Evolutionary conservation across 139 green algal species (phyloP).

Genomic region (Ettlia oleoabundans): DNA sequence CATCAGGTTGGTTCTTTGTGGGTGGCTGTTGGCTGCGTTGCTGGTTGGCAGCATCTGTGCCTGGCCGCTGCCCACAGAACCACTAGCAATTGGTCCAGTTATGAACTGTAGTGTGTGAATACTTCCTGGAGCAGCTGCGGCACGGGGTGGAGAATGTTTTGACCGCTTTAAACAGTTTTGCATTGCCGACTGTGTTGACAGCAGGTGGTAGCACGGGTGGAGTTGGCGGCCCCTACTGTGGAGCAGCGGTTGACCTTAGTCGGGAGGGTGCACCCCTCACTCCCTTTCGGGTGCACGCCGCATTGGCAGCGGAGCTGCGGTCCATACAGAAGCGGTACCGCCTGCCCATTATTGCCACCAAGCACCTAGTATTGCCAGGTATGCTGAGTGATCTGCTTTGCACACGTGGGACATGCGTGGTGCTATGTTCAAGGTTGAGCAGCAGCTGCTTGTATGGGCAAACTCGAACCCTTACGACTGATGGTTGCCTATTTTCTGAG

Average conservation of each 20-base stretch:
- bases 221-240: neutral
- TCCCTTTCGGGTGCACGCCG: conserved; percentile 22
- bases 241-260: neutral
- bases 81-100: no score
- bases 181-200: no score
- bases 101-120: no score
- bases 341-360: conserved; percentile 25
- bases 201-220: no score
- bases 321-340: conserved; percentile 5
- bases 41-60: no score
- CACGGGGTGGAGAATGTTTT: neutral
- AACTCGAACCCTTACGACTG: no score
- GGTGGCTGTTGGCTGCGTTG: neutral
- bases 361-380: conserved; percentile 31
- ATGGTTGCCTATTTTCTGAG: no score
- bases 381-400: neutral
- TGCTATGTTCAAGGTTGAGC: no score
- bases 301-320: conserved; percentile 11
- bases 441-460: neutral
- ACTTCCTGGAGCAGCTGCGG: no score
- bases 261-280: conserved; percentile 17
- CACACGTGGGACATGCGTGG: no score
- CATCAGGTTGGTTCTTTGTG: neutral
- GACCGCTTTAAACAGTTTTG: no score
- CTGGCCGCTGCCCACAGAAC: no score